These are phyloP conservation scores for Chlamydomonas reinhardtii DNA, from an alignment of 163 green algal species.

Conservation along the genomic window DNA sequence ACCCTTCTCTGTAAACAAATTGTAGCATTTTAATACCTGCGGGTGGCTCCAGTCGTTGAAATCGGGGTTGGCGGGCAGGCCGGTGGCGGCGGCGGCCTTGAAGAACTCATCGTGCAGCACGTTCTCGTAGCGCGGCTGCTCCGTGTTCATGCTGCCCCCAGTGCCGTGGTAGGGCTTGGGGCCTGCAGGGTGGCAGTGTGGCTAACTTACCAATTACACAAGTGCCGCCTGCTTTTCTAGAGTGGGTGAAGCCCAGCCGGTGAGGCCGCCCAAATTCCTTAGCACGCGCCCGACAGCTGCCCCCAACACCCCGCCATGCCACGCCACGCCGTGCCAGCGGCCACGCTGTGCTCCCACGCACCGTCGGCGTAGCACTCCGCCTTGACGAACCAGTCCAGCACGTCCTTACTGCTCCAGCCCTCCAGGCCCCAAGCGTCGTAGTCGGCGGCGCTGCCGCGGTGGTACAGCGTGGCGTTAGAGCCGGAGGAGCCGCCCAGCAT, in stretches of 20 bases:
- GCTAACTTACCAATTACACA: no score
- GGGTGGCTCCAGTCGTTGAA: conserved; percentile 90
- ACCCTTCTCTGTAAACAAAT: no score
- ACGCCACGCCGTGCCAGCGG: neutral
- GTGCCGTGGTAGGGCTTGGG: conserved; percentile 65
- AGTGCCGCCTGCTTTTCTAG: no score
- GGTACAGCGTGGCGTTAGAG: conserved; percentile 94
- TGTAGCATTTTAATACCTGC: no score
- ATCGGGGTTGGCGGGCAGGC: conserved; percentile 80
- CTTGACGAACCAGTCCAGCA: conserved; percentile 84
- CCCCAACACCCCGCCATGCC: neutral
- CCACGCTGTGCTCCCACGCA: no score
- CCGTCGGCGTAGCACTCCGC: conserved; percentile 79
- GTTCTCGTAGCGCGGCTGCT: conserved; percentile 87
- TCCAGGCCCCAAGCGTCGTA: conserved; percentile 89
- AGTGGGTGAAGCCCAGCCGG: no score
- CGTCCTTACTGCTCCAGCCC: conserved; percentile 83
- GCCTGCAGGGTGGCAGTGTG: conserved; percentile 38
- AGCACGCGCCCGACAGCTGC: no score
- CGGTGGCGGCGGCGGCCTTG: conserved; percentile 70
- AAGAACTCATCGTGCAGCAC: conserved; percentile 86
- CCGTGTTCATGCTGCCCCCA: conserved; percentile 80
- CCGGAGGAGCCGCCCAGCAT: conserved; percentile 87
- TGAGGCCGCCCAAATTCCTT: no score
- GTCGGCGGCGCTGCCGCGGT: conserved; percentile 81